Percentiles rank a stretch among this genome's conserved stretches.
phyloP scores from a whole-genome alignment of 1,284 basidiomycete species.

The Xerocomus nothofagi region DNA sequence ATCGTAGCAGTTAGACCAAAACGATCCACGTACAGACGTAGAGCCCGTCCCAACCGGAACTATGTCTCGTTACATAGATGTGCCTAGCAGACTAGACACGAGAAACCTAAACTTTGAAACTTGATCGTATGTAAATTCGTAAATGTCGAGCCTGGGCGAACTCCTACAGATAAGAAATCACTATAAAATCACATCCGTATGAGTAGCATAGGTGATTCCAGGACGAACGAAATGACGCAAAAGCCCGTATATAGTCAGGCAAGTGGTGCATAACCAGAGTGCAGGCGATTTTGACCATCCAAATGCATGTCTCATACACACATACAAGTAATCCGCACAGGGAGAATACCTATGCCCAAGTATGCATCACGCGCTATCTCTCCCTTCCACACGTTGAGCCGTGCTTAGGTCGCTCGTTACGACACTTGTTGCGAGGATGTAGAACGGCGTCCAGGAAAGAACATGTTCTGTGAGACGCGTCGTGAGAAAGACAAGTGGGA shows the following conservation, averaged over 20 bases:
- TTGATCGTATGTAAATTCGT: background rate
- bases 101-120: background rate
- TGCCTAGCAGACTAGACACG: background rate
- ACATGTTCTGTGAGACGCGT: constrained; percentile 28
- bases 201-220: background rate
- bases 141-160: background rate
- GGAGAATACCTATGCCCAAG: constrained; percentile 18
- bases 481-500: constrained; percentile 4
- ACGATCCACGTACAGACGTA: no score
- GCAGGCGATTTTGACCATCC: constrained; percentile 8
- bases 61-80: background rate
- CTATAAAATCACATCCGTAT: background rate
- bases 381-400: constrained; percentile 62
- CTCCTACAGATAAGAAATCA: background rate
- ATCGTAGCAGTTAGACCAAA: no score
- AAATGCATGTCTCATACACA: constrained; percentile 18
- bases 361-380: constrained; percentile 25
- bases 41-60: background rate
- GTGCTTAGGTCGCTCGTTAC: constrained; percentile 68
- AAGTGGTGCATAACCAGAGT: constrained; percentile 1
- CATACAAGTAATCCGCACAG: constrained; percentile 11
- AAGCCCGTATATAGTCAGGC: background rate
- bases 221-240: background rate
- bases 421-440: constrained; percentile 67
- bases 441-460: constrained; percentile 53